phyloP scores from a whole-genome alignment of 2,329 filamentous ascomycete genomes.

The Tolypocladium capitatum region DNA sequence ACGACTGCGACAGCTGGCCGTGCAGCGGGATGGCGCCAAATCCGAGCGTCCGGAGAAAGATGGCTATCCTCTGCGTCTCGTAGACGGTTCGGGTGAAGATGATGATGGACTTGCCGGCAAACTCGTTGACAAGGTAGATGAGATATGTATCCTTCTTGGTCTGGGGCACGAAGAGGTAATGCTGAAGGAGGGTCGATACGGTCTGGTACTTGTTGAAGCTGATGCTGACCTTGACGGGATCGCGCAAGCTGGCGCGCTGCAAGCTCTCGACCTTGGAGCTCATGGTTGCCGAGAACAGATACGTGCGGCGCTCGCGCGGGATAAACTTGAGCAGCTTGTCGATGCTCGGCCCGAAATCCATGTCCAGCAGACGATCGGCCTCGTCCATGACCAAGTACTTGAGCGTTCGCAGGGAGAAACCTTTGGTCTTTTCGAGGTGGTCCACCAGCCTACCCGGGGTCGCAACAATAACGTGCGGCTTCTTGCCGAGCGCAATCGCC shows the following conservation, averaged over 20 bases:
- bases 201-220: slow-evolving; percentile 79
- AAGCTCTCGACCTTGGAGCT: slow-evolving; percentile 85
- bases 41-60: slow-evolving; percentile 70
- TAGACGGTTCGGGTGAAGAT: slow-evolving; percentile 88
- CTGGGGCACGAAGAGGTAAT: slow-evolving; percentile 75
- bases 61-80: slow-evolving; percentile 75
- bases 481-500: slow-evolving; percentile 83
- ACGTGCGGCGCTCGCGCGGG: slow-evolving; percentile 65
- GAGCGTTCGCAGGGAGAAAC: slow-evolving; percentile 69
- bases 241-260: slow-evolving; percentile 75
- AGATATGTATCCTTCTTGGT: slow-evolving; percentile 84
- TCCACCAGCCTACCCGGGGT: slow-evolving; percentile 83
- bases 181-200: slow-evolving; percentile 75
- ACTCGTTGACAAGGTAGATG: slow-evolving; percentile 74
- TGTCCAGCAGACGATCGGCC: slow-evolving; percentile 79
- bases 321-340: slow-evolving; percentile 89
- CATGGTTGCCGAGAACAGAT: slow-evolving; percentile 90
- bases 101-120: slow-evolving; percentile 73
- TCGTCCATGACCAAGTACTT: slow-evolving; percentile 94
- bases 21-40: slow-evolving; percentile 88
- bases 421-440: slow-evolving; percentile 92
- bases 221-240: slow-evolving; percentile 73
- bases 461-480: slow-evolving; percentile 85
- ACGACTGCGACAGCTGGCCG: slow-evolving; percentile 78
- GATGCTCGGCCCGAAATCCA: slow-evolving; percentile 85